Conservation (phyloP, 2,329 filamentous ascomycete genomes). For the Chaetomiaceae sp. region DNA sequence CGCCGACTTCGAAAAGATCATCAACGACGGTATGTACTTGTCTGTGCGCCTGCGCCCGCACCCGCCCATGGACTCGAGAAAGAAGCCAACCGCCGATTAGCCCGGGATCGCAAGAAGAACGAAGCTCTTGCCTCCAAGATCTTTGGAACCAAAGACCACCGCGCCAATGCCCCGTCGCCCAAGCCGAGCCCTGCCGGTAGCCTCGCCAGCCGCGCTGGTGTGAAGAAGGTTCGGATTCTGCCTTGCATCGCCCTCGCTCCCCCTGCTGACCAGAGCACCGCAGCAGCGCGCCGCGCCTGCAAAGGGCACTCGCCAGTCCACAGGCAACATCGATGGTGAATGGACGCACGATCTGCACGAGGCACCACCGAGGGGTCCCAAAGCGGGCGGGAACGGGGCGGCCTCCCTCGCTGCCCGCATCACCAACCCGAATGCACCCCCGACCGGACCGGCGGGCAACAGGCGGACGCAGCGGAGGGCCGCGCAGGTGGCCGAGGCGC, state of each 20-base stretch:
- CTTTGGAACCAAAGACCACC: constrained; percentile 53
- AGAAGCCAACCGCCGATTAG: constrained; percentile 30
- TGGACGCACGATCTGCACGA: constrained; percentile 67
- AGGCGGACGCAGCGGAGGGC: constrained; percentile 30
- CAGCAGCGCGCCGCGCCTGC: constrained; percentile 27
- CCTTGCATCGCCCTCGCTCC: background rate
- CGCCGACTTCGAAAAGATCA: constrained; percentile 50
- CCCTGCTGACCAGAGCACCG: background rate
- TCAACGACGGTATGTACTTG: constrained; percentile 41
- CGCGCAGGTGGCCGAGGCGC: constrained; percentile 40
- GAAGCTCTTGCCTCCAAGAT: constrained; percentile 67
- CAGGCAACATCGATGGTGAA: constrained; percentile 57
- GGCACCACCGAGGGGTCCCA: constrained; percentile 31
- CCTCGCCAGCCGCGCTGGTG: constrained; percentile 65
- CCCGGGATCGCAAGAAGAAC: constrained; percentile 64
- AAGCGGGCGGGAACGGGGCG: constrained; percentile 22
- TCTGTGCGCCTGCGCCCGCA: constrained; percentile 5
- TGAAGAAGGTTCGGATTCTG: constrained; percentile 52
- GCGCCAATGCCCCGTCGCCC: constrained; percentile 48
- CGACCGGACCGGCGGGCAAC: constrained; percentile 10
- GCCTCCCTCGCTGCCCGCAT: constrained; percentile 38
- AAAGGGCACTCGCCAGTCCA: constrained; percentile 31
- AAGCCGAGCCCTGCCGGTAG: constrained; percentile 37
- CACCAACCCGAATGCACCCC: constrained; percentile 17
- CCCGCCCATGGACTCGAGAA: background rate